phyloP scores from a whole-genome alignment of 2,329 filamentous ascomycete genomes.

The Colletotrichum phormii region DNA sequence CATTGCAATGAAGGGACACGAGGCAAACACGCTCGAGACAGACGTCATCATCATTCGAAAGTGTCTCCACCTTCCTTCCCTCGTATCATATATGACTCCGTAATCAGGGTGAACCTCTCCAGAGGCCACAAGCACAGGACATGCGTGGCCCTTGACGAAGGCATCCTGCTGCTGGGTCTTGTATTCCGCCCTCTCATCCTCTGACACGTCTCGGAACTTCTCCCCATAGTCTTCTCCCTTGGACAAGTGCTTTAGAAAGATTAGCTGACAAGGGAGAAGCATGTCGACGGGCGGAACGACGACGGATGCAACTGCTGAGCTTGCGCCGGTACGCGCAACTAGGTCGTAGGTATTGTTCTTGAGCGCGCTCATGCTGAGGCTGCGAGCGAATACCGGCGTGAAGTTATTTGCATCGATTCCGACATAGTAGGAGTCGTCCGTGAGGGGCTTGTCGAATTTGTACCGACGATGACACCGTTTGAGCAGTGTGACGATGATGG shows the following conservation, averaged over 20 bases:
- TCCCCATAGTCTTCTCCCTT: not conserved
- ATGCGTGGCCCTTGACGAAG: not conserved
- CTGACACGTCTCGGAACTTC: not conserved
- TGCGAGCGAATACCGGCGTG: not conserved
- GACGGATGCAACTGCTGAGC: not conserved
- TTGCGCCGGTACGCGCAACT: not conserved
- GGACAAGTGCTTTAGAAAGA: not conserved
- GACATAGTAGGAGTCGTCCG: not conserved
- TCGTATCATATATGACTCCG: not conserved
- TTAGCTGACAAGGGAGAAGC: not conserved
- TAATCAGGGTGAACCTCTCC: not conserved
- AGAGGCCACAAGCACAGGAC: not conserved
- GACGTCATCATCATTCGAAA: not conserved
- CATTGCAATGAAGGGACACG: too few relatives aligned
- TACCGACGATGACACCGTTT: constrained; percentile 4
- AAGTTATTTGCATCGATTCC: not conserved
- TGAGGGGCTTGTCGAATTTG: not conserved
- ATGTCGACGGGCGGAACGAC: constrained; percentile 3
- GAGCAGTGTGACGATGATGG: not conserved
- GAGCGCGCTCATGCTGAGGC: not conserved
- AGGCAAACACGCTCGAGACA: too few relatives aligned
- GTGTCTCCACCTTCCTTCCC: not conserved
- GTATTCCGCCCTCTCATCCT: not conserved
- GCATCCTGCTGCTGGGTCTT: not conserved
- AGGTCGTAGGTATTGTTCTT: not conserved